Percentiles rank a stretch among this genome's conserved stretches.
These are phyloP conservation scores for Schizosaccharomyces octosporus DNA, from an alignment of 805 yeast genomes.

Conservation along the genomic window DNA sequence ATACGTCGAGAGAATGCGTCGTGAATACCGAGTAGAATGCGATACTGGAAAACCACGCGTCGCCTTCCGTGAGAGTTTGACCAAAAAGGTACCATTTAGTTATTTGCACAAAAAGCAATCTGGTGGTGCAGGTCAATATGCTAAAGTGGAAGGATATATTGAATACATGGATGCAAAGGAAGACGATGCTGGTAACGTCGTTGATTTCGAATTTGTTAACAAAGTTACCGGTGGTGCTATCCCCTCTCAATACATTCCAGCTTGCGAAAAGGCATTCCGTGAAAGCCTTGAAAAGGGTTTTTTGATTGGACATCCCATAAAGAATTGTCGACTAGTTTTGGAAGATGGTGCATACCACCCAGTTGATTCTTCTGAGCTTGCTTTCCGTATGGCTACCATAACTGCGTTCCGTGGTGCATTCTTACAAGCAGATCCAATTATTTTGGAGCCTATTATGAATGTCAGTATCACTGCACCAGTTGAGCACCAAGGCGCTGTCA, in stretches of 20 bases:
- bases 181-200: slow-evolving; percentile 7
- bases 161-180: slow-evolving; percentile 29
- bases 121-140: slow-evolving; percentile 99
- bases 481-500: slow-evolving; percentile 85
- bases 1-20: slow-evolving; percentile 90
- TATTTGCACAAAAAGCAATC: slow-evolving; percentile 92
- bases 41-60: slow-evolving; percentile 94
- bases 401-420: slow-evolving; percentile 86
- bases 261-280: slow-evolving; percentile 76
- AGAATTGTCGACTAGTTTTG: slow-evolving; percentile 78
- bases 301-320: slow-evolving; percentile 74
- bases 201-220: slow-evolving; percentile 33
- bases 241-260: slow-evolving; percentile 78
- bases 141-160: slow-evolving; percentile 75
- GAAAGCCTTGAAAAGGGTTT: slow-evolving; percentile 94
- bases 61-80: slow-evolving; percentile 83
- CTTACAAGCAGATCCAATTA: slow-evolving; percentile 56
- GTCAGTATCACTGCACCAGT: slow-evolving; percentile 82
- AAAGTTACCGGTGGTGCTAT: slow-evolving; percentile 91
- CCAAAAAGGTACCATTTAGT: slow-evolving; percentile 52
- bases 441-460: slow-evolving; percentile 89
- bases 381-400: slow-evolving; percentile 79
- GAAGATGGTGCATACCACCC: slow-evolving; percentile 95
- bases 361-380: slow-evolving; percentile 88
- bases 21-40: slow-evolving; percentile 92